Evolutionary conservation across 2,329 filamentous ascomycete species (phyloP).

Genomic region (Hawksworthiomyces lignivorus): DNA sequence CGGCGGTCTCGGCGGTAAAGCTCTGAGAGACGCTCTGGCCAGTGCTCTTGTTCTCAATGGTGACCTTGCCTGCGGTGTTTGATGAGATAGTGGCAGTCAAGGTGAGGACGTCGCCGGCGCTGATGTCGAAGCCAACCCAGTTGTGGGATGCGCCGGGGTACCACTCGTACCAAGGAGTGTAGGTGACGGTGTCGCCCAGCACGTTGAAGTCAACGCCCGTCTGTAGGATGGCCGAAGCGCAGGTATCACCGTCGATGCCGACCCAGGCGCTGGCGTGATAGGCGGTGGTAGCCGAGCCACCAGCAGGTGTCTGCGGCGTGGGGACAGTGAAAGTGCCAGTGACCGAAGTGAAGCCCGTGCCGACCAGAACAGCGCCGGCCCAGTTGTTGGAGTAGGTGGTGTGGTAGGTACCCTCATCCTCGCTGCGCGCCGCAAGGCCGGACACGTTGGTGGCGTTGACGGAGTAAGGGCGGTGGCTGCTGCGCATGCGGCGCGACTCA

Average conservation of each 20-base stretch:
- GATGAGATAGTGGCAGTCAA: conserved; percentile 28
- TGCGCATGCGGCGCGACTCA: no score
- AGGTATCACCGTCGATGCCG: conserved; percentile 24
- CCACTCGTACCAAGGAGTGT: conserved; percentile 26
- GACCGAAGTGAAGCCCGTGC: conserved; percentile 12
- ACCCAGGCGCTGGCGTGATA: conserved; percentile 24
- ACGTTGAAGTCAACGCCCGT: conserved; percentile 21
- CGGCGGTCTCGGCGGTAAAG: conserved; percentile 25
- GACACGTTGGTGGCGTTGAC: no score
- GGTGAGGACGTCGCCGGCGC: conserved; percentile 21
- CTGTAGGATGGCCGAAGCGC: conserved; percentile 21
- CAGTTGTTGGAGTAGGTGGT: conserved; percentile 36
- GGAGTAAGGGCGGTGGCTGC: no score
- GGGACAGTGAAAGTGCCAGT: conserved; percentile 22
- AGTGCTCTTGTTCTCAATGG: conserved; percentile 23
- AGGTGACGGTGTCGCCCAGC: conserved; percentile 2
- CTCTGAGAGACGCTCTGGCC: conserved; percentile 41
- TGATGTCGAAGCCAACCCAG: conserved; percentile 20
- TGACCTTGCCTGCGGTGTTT: conserved; percentile 19
- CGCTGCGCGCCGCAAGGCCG: no score
- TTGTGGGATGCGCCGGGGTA: conserved; percentile 22
- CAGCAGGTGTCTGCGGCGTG: conserved; percentile 15
- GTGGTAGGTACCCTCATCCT: no score
- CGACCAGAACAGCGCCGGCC: conserved; percentile 14
- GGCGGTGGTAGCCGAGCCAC: conserved; percentile 12